These are phyloP conservation scores for Fusarium brachygibbosum DNA, from an alignment of 2,329 filamentous ascomycete genomes.

Conservation along the genomic window DNA sequence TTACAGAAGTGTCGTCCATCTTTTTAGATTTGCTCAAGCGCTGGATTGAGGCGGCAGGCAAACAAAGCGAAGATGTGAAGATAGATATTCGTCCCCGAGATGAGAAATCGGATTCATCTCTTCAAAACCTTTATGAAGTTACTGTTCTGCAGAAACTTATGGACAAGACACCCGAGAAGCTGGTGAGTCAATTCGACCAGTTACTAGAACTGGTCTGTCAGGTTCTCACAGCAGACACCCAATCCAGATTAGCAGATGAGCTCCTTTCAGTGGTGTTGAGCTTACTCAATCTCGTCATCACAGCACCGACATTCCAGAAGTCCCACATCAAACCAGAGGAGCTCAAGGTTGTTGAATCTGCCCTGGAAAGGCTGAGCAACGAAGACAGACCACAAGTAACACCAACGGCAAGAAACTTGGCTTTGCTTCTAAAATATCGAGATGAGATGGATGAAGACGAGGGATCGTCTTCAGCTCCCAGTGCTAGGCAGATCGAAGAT, in stretches of 20 bases:
- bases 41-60: conserved; percentile 63
- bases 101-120: conserved; percentile 54
- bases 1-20: conserved; percentile 69
- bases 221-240: conserved; percentile 65
- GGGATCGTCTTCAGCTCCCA: conserved; percentile 56
- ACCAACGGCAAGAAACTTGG: conserved; percentile 68
- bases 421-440: conserved; percentile 68
- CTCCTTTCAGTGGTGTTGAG: conserved; percentile 68
- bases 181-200: conserved; percentile 74
- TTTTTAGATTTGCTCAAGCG: conserved; percentile 71
- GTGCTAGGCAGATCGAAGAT: conserved; percentile 68
- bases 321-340: conserved; percentile 59
- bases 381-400: conserved; percentile 59
- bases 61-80: conserved; percentile 48
- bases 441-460: conserved; percentile 65
- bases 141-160: conserved; percentile 76
- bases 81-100: conserved; percentile 51
- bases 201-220: conserved; percentile 74
- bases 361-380: conserved; percentile 60
- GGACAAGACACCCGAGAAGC: conserved; percentile 71
- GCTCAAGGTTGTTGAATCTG: conserved; percentile 62
- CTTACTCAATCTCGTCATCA: conserved; percentile 71
- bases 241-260: conserved; percentile 61
- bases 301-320: conserved; percentile 68
- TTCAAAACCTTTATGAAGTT: conserved; percentile 67